phyloP scores from a whole-genome alignment of 2,329 filamentous ascomycete species.

The Plenodomus lindquistii region DNA sequence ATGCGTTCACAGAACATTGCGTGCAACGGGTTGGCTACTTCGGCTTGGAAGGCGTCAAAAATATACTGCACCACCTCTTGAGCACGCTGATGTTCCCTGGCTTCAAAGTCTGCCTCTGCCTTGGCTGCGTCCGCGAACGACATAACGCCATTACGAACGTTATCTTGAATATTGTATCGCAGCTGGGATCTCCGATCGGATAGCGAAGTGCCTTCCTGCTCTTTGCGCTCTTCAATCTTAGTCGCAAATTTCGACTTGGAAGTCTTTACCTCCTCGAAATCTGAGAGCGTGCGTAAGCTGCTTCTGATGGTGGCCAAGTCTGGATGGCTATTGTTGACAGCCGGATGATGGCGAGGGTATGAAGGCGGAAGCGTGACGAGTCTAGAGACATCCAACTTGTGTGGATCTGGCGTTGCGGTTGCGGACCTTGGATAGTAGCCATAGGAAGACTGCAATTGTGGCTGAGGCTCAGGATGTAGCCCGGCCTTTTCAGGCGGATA shows the following conservation, averaged over 20 bases:
- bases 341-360: conserved; percentile 91
- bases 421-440: conserved; percentile 39
- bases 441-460: conserved; percentile 46
- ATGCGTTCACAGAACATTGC: conserved; percentile 78
- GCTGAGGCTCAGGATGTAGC: conserved; percentile 53
- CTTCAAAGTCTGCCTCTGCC: conserved; percentile 75
- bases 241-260: conserved; percentile 62
- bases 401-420: conserved; percentile 53
- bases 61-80: conserved; percentile 77
- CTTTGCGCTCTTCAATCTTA: conserved; percentile 59
- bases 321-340: conserved; percentile 94
- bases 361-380: conserved; percentile 91
- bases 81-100: conserved; percentile 69
- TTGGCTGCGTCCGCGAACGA: conserved; percentile 81
- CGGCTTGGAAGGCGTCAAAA: conserved; percentile 82
- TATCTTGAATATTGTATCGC: conserved; percentile 73
- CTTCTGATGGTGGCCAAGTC: conserved; percentile 78
- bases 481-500: conserved; percentile 69
- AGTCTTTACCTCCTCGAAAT: conserved; percentile 71
- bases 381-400: conserved; percentile 81
- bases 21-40: conserved; percentile 83
- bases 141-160: conserved; percentile 77
- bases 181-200: conserved; percentile 68
- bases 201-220: conserved; percentile 57
- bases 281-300: conserved; percentile 72